phyloP scores from a whole-genome alignment of 2,329 filamentous ascomycete genomes.

The Geosmithia flava region DNA sequence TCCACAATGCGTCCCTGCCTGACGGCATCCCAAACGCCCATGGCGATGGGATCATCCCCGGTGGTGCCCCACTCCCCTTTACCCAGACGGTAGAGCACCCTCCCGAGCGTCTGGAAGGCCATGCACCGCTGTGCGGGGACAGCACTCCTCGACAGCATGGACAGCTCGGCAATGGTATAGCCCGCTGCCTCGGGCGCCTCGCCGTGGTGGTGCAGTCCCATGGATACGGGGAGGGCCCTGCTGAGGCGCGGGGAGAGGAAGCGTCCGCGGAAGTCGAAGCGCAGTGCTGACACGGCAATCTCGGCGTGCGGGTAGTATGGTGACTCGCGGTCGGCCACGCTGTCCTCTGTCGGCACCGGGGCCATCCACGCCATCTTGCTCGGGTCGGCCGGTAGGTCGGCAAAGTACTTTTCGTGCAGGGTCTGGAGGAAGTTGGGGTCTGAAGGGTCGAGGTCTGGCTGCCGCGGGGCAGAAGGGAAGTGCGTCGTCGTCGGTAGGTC shows the following conservation, averaged over 20 bases:
- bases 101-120: slow-evolving; percentile 80
- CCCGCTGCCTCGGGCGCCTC: slow-evolving; percentile 87
- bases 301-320: slow-evolving; percentile 72
- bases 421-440: slow-evolving; percentile 74
- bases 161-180: slow-evolving; percentile 82
- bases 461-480: slow-evolving; percentile 42
- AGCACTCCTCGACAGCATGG: slow-evolving; percentile 65
- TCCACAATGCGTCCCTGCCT: slow-evolving; percentile 68
- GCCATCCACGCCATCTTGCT: slow-evolving; percentile 85
- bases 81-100: slow-evolving; percentile 74
- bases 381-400: slow-evolving; percentile 72
- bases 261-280: slow-evolving; percentile 78
- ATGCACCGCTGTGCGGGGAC: slow-evolving; percentile 83
- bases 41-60: slow-evolving; percentile 47
- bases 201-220: slow-evolving; percentile 87
- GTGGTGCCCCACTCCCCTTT: slow-evolving; percentile 54
- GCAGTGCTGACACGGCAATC: slow-evolving; percentile 63
- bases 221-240: slow-evolving; percentile 59
- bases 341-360: slow-evolving; percentile 52
- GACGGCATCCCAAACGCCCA: slow-evolving; percentile 72
- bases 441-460: slow-evolving; percentile 68
- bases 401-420: slow-evolving; percentile 89
- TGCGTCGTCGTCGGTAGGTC: slow-evolving; percentile 36
- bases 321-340: slow-evolving; percentile 53
- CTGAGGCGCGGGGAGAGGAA: slow-evolving; percentile 68